phyloP scores from a whole-genome alignment of 208 protist species.

The Acanthamoeba sp. region DNA sequence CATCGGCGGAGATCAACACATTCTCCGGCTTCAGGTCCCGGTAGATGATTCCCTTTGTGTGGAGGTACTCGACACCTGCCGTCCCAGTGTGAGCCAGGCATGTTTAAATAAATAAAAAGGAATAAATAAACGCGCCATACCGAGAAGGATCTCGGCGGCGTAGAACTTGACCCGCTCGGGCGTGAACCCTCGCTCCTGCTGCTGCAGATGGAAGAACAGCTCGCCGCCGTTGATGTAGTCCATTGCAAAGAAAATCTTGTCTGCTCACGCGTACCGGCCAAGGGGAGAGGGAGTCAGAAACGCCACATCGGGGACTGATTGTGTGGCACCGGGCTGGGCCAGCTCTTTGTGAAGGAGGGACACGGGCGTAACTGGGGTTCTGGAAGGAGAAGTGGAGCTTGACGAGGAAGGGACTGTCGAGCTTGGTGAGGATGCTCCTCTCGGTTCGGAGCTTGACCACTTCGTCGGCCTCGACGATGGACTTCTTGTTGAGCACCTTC shows the following conservation, averaged over 20 bases:
- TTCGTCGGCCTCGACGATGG: slow-evolving; percentile 83
- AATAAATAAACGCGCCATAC: not conserved
- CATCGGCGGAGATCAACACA: slow-evolving; percentile 2
- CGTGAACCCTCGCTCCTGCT: slow-evolving; percentile 75
- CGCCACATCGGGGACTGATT: too few species aligned
- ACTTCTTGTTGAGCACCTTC: slow-evolving; percentile 89
- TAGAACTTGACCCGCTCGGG: slow-evolving; percentile 51
- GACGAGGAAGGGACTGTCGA: slow-evolving; percentile 90
- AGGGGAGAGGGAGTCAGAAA: not conserved
- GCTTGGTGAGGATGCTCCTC: slow-evolving; percentile 85
- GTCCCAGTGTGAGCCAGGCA: too few species aligned
- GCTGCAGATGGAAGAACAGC: slow-evolving; percentile 95
- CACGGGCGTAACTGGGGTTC: not conserved
- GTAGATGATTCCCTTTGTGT: slow-evolving; percentile 88
- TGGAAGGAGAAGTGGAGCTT: slow-evolving; percentile 93
- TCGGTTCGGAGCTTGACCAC: slow-evolving; percentile 86
- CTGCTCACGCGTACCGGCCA: not conserved
- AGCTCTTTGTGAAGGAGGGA: not conserved
- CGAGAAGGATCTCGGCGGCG: slow-evolving; percentile 88
- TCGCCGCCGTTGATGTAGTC: slow-evolving; percentile 95
- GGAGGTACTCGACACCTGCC: slow-evolving; percentile 87
- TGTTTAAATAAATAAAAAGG: too few species aligned
- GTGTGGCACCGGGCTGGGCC: too few species aligned
- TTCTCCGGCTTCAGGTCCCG: slow-evolving; percentile 52
- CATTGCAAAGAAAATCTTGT: slow-evolving; percentile 39